These are phyloP conservation scores for Boletus insuetus DNA, from an alignment of 768 basidiomycete species.

Conservation along the genomic window DNA sequence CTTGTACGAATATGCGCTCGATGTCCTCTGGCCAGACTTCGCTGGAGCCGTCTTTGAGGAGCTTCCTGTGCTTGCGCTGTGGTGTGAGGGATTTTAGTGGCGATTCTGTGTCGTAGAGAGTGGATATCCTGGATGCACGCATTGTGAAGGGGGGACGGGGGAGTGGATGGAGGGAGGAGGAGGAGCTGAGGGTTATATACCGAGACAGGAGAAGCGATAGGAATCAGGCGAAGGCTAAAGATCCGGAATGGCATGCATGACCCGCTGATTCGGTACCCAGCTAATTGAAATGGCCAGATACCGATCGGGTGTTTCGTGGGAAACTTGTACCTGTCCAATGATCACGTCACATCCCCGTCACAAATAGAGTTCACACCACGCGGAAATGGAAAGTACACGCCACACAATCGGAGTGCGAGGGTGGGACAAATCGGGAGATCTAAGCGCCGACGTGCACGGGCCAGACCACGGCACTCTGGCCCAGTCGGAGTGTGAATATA, in stretches of 20 bases:
- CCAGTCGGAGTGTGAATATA: neutral
- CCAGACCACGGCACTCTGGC: slow-evolving; percentile 19
- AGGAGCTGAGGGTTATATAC: slow-evolving; percentile 32
- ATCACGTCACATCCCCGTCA: slow-evolving; percentile 8
- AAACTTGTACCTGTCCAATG: slow-evolving; percentile 7
- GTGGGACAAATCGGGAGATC: slow-evolving; percentile 23
- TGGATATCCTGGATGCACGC: slow-evolving; percentile 24
- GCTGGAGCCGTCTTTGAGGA: slow-evolving; percentile 73
- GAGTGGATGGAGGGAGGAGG: slow-evolving; percentile 3
- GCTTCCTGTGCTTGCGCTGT: slow-evolving; percentile 79
- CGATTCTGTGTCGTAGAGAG: slow-evolving; percentile 21
- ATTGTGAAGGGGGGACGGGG: slow-evolving; percentile 14
- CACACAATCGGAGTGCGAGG: slow-evolving; percentile 43
- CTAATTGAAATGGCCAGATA: slow-evolving; percentile 36
- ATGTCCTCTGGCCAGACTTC: slow-evolving; percentile 84
- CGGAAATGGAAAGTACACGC: slow-evolving; percentile 49
- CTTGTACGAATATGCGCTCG: slow-evolving; percentile 76
- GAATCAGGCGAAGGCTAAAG: slow-evolving; percentile 36
- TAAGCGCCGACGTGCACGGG: slow-evolving; percentile 20
- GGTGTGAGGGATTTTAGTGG: slow-evolving; percentile 47
- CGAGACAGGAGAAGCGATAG: slow-evolving; percentile 5
- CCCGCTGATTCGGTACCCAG: slow-evolving; percentile 24
- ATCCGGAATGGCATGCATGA: slow-evolving; percentile 41
- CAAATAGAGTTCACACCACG: slow-evolving; percentile 25
- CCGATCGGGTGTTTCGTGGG: slow-evolving; percentile 26